Evolutionary conservation across 2,329 filamentous ascomycete genomes (phyloP).

Genomic region (Bipolaris bicolor): DNA sequence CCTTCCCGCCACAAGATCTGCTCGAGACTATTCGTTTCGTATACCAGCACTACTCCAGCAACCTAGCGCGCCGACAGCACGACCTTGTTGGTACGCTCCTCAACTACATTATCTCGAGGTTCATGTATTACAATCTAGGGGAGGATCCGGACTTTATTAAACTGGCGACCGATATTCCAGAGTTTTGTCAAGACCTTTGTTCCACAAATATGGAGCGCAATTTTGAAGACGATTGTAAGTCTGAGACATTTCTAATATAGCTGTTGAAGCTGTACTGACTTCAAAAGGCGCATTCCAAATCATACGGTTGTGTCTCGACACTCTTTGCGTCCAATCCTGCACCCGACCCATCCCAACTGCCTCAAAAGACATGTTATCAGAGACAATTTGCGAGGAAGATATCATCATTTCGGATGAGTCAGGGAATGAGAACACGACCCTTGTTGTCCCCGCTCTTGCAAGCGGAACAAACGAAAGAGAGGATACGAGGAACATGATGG

Average conservation of each 20-base stretch:
- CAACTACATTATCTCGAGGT: conserved; percentile 53
- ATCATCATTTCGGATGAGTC: neutral
- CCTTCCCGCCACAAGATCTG: conserved; percentile 49
- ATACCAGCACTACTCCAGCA: conserved; percentile 35
- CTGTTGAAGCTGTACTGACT: conserved; percentile 5
- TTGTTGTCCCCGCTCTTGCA: neutral
- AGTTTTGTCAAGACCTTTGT: conserved; percentile 52
- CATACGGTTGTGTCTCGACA: conserved; percentile 19
- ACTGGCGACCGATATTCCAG: conserved; percentile 44
- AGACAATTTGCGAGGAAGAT: conserved; percentile 12
- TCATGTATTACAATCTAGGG: conserved; percentile 47
- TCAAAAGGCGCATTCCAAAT: conserved; percentile 22
- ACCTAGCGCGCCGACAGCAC: conserved; percentile 31
- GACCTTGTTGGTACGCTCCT: conserved; percentile 49
- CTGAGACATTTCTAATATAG: no score
- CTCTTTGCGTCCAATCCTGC: conserved; percentile 8
- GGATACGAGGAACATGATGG: conserved; percentile 3
- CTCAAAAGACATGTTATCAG: conserved; percentile 17
- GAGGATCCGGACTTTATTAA: conserved; percentile 46
- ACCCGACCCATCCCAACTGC: conserved; percentile 9
- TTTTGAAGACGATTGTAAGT: conserved; percentile 52
- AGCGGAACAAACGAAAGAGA: neutral
- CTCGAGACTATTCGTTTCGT: conserved; percentile 49
- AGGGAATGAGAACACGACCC: neutral
- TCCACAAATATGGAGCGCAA: conserved; percentile 45